Conservation (phyloP, 495 filamentous ascomycete species). For the Cryomyces antarcticus region DNA sequence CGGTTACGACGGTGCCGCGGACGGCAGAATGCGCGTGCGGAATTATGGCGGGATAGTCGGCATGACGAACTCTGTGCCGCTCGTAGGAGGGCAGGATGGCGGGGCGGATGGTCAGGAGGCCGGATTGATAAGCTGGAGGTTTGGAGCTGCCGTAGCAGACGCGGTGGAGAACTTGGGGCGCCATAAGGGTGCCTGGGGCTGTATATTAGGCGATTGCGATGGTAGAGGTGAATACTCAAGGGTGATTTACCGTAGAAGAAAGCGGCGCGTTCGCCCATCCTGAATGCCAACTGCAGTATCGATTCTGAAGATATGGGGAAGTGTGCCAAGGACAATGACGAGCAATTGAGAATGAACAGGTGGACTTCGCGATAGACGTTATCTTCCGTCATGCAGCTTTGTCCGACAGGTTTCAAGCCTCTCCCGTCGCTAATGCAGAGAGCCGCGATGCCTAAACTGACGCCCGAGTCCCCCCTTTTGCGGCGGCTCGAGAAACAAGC, state of each 20-base stretch:
- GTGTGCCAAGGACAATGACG: too few species aligned
- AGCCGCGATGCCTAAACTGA: too few species aligned
- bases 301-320: too few species aligned
- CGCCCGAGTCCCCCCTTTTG: too few species aligned
- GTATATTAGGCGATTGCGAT: slow-evolving; percentile 1
- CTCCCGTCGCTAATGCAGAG: too few species aligned
- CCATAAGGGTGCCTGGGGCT: slow-evolving; percentile 42
- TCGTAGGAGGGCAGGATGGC: slow-evolving; percentile 55
- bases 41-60: slow-evolving; percentile 76
- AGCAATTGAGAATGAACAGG: too few species aligned
- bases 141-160: slow-evolving; percentile 47
- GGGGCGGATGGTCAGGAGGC: slow-evolving; percentile 41
- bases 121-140: slow-evolving; percentile 26
- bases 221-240: not conserved
- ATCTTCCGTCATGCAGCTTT: too few species aligned
- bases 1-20: slow-evolving; percentile 58
- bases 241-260: slow-evolving; percentile 43
- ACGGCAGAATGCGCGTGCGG: slow-evolving; percentile 29
- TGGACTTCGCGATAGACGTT: too few species aligned
- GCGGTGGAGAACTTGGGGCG: slow-evolving; percentile 56
- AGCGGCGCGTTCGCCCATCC: slow-evolving; percentile 20
- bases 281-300: not conserved
- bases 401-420: too few species aligned
- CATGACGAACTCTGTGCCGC: slow-evolving; percentile 42
- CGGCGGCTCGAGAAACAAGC: too few species aligned